Evolutionary conservation across 352 stramenopile genomes (phyloP), one percentile per base, ranked within the genome.

Genomic region (Heterotrichella gracilis): DNA sequence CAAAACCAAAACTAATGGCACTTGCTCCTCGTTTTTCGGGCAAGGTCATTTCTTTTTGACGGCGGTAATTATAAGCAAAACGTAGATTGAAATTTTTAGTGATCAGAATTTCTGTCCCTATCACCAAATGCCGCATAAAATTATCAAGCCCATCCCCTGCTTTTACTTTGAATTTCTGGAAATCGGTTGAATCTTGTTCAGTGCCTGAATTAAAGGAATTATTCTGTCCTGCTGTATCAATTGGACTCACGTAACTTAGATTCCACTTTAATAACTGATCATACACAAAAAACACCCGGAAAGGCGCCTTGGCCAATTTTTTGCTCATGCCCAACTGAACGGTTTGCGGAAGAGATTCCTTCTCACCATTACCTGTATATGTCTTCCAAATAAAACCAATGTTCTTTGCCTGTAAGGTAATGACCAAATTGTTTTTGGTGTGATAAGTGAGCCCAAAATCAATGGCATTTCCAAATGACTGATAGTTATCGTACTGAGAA

Each of bases 51-150:
- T 53, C 32, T 9, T n/a, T 9, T n/a, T 53, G 32, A 9, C 32
- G 32, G 32, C 32, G 32, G n/a, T 53, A 53, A 53, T 53, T 53
- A n/a, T 53, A 53, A 17, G 32, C 32, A 9, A 53, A 9, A 9
- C 32, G 9, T n/a, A 53, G 32, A 53, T 53, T 53, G n/a, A 53
- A 53, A n/a, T 53, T 53, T 53, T 53, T 53, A n/a, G 32, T 53
- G 9, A 53, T 17, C 9, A 53, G 32, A 53, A 53, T 53, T n/a
- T 53, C 32, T 9, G 32, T 53, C 9, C 32, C 32, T 17, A 53
- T 17, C 9, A n/a, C n/a, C 9, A 53, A 53, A n/a, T 53, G 32
- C 9, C 32, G 32, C 32, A 53, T 53, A n/a, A 53, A 53, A 53
- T 53, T 53, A n/a, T 53, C 32, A 17, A 53, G 9, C n/a, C 32